These are phyloP conservation scores for Klebsormidium nitens DNA, from an alignment of 139 green algal genomes.

Conservation along the genomic window DNA sequence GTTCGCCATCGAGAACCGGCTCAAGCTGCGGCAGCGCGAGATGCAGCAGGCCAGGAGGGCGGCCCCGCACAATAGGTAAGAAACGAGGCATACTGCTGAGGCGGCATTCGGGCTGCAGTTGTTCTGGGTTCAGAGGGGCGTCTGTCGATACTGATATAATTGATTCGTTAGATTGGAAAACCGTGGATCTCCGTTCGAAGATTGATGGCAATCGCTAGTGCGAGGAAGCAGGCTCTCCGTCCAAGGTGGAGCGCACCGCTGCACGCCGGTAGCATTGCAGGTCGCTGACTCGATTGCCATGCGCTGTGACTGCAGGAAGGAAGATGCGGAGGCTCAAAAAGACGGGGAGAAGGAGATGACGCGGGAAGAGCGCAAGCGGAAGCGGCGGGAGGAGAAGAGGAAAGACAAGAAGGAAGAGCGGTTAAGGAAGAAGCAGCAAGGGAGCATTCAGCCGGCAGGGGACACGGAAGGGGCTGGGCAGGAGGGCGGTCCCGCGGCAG, in stretches of 20 bases:
- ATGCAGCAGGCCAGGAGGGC: neutral
- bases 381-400: neutral
- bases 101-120: no score
- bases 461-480: neutral
- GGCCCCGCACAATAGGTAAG: neutral
- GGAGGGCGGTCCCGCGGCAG: neutral
- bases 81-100: neutral
- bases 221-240: neutral
- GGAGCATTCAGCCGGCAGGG: neutral
- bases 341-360: neutral
- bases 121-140: no score
- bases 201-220: neutral
- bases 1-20: constrained; percentile 30
- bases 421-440: neutral
- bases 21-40: constrained; percentile 2
- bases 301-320: neutral
- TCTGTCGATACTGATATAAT: no score
- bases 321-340: neutral
- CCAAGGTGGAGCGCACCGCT: neutral
- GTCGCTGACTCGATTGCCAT: neutral
- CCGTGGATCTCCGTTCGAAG: neutral
- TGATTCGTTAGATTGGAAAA: no score
- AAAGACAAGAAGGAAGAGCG: neutral
- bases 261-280: neutral
- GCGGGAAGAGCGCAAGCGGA: neutral